Evolutionary conservation across 805 yeast species (phyloP), one percentile per base, ranked within the genome.

Genomic region (Monosporozyma yasuniensis): DNA sequence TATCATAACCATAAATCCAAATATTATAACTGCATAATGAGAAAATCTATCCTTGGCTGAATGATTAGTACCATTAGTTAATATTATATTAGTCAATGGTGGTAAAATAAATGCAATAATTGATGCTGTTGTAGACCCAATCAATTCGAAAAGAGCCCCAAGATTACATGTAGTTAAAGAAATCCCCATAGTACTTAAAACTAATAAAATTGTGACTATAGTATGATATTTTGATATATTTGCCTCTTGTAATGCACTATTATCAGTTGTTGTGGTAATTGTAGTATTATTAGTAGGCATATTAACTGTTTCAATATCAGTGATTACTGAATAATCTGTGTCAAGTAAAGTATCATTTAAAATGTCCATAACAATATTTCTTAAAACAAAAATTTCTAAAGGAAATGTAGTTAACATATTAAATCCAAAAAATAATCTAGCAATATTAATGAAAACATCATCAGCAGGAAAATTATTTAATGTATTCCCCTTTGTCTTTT

Each of bases 391-490:
- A 0, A 90, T 78, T 65, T 90, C 98, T 47, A 90, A 65, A 0
- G 98, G 98, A 56, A 86, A 82, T 0, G 96, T 89, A 0, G 96
- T 89, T 46, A 89, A 72, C 96, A 89, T 89, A 61, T 89, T 89
- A 59, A 89, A 72, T 0, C 96, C 96, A 64, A 89, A 89, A 57
- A 96, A 87, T 54, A 90, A 78, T 48, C 98, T 75, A 0, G 98
- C 97, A 35, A 91, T 71, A 58, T 90, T 91, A 44, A 86, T 86
- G 67, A 84, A 72, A 54, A 75, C 66, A 61, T 89, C 96, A 61
- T 79, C 76, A 45, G 79, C 73, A 5, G 87, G 85, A 66, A 91
- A 91, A 65, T 90, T 91, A 69, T 91, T 91, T 50, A 90, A 71
- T 30, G 91, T 76, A 60, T 90, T 91, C 7, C 97, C 97, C 63